phyloP scores from a whole-genome alignment of 495 filamentous ascomycete species.

The Schizothecium vesticola region DNA sequence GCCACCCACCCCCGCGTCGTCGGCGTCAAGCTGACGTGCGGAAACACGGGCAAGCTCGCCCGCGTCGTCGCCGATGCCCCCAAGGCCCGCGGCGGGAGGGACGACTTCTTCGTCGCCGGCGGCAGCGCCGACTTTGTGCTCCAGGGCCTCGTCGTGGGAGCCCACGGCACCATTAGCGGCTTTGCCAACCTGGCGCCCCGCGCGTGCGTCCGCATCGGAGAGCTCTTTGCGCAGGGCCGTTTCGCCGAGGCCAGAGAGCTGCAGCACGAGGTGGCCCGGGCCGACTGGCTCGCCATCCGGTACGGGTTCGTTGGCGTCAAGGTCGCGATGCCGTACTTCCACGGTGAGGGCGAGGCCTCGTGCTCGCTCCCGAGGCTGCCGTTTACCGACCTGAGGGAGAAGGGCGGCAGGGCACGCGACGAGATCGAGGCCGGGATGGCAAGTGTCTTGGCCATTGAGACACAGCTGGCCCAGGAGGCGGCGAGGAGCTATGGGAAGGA shows the following conservation, averaged over 20 bases:
- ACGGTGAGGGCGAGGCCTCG: slow-evolving; percentile 54
- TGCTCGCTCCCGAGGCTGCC: slow-evolving; percentile 20
- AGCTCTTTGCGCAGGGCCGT: slow-evolving; percentile 63
- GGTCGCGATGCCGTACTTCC: slow-evolving; percentile 68
- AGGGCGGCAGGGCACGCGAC: neutral
- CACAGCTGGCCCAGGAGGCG: slow-evolving; percentile 3
- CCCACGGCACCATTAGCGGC: slow-evolving; percentile 73
- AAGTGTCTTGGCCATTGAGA: slow-evolving; percentile 11
- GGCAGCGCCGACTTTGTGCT: slow-evolving; percentile 82
- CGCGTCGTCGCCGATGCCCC: slow-evolving; percentile 58
- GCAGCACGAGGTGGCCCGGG: slow-evolving; percentile 64
- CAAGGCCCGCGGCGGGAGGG: slow-evolving; percentile 31
- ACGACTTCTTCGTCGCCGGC: slow-evolving; percentile 69
- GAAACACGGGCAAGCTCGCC: slow-evolving; percentile 82
- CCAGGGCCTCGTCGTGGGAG: slow-evolving; percentile 70
- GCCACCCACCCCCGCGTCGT: slow-evolving; percentile 70
- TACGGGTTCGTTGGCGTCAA: slow-evolving; percentile 77
- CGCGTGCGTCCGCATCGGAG: slow-evolving; percentile 67
- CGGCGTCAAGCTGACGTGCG: slow-evolving; percentile 83
- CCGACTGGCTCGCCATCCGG: slow-evolving; percentile 79
- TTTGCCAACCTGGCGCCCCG: slow-evolving; percentile 74
- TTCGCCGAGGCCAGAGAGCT: slow-evolving; percentile 63
- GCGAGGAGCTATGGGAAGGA: neutral
- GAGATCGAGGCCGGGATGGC: slow-evolving; percentile 13
- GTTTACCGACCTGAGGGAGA: slow-evolving; percentile 14